phyloP scores from a whole-genome alignment of 495 filamentous ascomycete genomes.

The Cenococcum geophilum region DNA sequence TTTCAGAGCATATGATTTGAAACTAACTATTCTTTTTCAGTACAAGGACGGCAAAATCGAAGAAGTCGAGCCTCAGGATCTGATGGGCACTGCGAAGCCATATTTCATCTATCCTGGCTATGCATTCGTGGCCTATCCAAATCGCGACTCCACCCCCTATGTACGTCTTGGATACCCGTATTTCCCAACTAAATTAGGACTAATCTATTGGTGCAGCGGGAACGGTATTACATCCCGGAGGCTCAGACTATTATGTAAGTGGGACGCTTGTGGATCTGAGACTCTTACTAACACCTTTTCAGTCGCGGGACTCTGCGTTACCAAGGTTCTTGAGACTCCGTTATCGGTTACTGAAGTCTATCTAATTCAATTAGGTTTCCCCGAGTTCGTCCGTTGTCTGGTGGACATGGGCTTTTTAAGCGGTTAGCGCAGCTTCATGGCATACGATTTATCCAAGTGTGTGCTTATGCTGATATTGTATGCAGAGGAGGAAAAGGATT shows the following conservation, averaged over 20 bases:
- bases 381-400: conserved; percentile 77
- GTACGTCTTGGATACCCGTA: too few species aligned
- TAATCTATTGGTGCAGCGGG: conserved; percentile 38
- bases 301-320: conserved; percentile 75
- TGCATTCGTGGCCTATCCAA: conserved; percentile 88
- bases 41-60: conserved; percentile 71
- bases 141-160: conserved; percentile 83
- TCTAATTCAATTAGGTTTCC: conserved; percentile 45
- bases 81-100: conserved; percentile 85
- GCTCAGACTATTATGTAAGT: conserved; percentile 51
- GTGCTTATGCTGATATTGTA: too few species aligned
- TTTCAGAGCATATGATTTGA: too few species aligned
- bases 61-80: conserved; percentile 46
- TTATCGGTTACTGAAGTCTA: too few species aligned
- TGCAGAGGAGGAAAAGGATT: conserved; percentile 48
- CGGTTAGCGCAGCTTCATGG: conserved; percentile 23
- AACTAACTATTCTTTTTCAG: neutral
- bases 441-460: too few species aligned
- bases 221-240: conserved; percentile 88
- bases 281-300: neutral
- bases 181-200: too few species aligned
- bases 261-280: too few species aligned
- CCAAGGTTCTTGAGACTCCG: conserved; percentile 44
- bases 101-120: conserved; percentile 87
- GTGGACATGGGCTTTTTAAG: conserved; percentile 79